phyloP scores from a whole-genome alignment of 371 early-diverging fungal genomes.

The Mortierella sp. region DNA sequence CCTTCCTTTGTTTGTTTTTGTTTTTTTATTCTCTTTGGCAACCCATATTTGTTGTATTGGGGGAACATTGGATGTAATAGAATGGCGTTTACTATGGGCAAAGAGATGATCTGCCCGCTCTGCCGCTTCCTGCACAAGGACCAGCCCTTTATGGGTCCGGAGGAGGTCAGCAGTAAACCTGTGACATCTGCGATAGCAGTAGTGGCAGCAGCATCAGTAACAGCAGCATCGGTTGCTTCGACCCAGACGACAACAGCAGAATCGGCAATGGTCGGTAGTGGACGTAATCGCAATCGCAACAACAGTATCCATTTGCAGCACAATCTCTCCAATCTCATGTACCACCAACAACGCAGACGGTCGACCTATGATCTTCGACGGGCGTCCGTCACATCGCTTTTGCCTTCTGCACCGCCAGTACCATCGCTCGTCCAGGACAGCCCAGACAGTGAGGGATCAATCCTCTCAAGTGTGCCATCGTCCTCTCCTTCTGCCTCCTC shows the following conservation, averaged over 20 bases:
- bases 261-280: conserved; percentile 36
- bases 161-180: conserved; percentile 22
- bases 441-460: not conserved
- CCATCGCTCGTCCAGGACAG: not conserved
- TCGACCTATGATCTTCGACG: conserved; percentile 29
- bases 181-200: conserved; percentile 18
- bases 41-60: too few relatives aligned
- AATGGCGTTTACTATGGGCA: conserved; percentile 41
- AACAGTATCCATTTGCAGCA: conserved; percentile 49
- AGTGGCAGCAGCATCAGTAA: conserved; percentile 13
- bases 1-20: not conserved
- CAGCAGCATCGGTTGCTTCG: conserved; percentile 2
- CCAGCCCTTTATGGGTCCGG: conserved; percentile 41
- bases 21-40: too few relatives aligned
- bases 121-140: conserved; percentile 50
- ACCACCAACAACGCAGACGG: conserved; percentile 39
- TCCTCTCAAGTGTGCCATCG: conserved; percentile 8
- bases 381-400: conserved; percentile 19
- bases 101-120: conserved; percentile 48
- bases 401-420: conserved; percentile 10
- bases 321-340: conserved; percentile 42
- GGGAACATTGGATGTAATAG: conserved; percentile 13
- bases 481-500: not conserved
- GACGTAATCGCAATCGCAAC: conserved; percentile 30
- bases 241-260: not conserved